Evolutionary conservation across 768 basidiomycete genomes (phyloP), one percentile per base, ranked within the genome.

Genomic region (Tremella yokohamensis): DNA sequence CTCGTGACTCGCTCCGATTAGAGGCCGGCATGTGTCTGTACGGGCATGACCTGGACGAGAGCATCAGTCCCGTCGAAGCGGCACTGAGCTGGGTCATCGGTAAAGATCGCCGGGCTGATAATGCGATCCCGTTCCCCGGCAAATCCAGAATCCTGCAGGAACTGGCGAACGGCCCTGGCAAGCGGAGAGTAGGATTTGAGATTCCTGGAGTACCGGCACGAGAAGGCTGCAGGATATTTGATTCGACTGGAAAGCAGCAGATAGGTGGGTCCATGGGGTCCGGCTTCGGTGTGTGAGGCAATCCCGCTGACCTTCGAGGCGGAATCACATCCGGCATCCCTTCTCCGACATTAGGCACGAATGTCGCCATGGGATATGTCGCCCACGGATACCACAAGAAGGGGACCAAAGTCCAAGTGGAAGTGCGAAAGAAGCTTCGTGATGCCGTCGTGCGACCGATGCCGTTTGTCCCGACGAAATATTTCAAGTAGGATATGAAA

Each of bases 1-100:
- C 93, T 2, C 83, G 96, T 38, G 96, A 98, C 73, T 90, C 87
- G 62, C 79, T 99, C n/a, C 84, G 94, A 20, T 80, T 98, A 40
- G 96, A 98, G 77, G 94, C 94, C 0, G 94, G 94, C 11, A 87
- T 98, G 85, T 98, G 94, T 76, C 80, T 99, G 29, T 96, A 98
- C 71, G 96, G 96, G 0, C 86, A 90, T 65, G 94, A 98, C 68
- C 79, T 98, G 15, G 87, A 93, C 73, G 93, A 98, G 77, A 79
- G 80, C 44, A 89, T 87, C 1, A 84, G 84, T 0, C 90, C 91
- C 0, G 84, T 96, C 2, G 94, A 98, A 77, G 96, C 90, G 2
- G 93, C 87, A 9, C 79, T 99, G 47, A 82, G 82, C 0, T 98
- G 94, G 96, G 84, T 98, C 22, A 90, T 99, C 49, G 88, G 92